Base-by-base conservation (phyloP, 495 filamentous ascomycete genomes). In the Aspergillus taichungensis region DNA sequence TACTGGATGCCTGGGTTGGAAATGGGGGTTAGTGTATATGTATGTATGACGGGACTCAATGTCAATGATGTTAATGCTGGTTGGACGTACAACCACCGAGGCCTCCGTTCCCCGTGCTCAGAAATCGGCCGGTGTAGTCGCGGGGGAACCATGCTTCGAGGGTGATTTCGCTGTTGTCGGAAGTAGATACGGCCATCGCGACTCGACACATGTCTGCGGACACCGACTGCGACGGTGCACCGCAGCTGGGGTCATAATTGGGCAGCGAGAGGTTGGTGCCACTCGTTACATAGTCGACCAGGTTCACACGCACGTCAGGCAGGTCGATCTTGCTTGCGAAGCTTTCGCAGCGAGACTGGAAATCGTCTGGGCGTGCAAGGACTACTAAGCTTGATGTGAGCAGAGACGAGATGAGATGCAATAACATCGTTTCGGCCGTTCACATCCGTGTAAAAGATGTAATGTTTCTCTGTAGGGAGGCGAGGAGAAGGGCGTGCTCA, bases 111-210 rank as follows among this genome's bases (percentile, higher is more conserved):
- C 78, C 78, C 0, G 77, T 80, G 8, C 67, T 64, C 34, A 79
- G 37, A 49, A 79, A 74, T 5, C 75, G 67, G 6, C 72, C 70
- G 27, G 61, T 67, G 51, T 72, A 81, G 9, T 69, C 51, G 6
- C 62, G 35, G 28, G 80, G 81, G 14, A 84, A 61, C 77, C 77
- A 84, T 11, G 73, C 62, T 55, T 82, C 77, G 34, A 80, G 59
- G 3, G 64, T 73, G 34, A 82, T 74, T 28, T 72, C 64, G 14
- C 74, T 77, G 36, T 58, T 62, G 40, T 68, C 56, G 13, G 76
- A 79, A 0, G 79, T 82, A 1, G 67, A 46, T 7, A 83, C 71
- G 30, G 64, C 66, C 53, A 84, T 69, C 11, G 73, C 70, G 30
- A 82, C 55, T 10, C 80, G 76, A 53, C 80, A 84, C 0, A 77